These are phyloP conservation scores for Epichloe elymi DNA, from an alignment of 2,329 filamentous ascomycete genomes.

Conservation along the genomic window DNA sequence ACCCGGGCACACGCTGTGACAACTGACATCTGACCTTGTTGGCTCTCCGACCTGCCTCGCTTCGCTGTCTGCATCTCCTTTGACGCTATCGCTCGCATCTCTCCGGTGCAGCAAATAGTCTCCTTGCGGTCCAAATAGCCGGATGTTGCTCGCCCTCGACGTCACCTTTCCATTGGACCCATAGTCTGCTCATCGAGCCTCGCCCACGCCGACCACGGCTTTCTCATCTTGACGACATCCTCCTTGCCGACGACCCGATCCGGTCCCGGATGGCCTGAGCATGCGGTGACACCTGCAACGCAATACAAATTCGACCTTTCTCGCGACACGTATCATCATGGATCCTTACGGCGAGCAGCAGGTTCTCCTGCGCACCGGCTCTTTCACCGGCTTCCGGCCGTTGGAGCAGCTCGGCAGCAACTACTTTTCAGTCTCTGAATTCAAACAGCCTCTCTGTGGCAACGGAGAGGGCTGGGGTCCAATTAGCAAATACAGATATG, in stretches of 20 bases:
- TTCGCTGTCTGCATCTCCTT: neutral
- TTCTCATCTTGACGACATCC: neutral
- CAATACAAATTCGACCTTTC: conserved; percentile 8
- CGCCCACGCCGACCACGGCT: neutral
- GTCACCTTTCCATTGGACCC: conserved; percentile 3
- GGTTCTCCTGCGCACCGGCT: conserved; percentile 42
- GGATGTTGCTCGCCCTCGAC: neutral
- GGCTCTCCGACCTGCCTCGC: neutral
- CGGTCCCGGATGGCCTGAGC: conserved; percentile 3
- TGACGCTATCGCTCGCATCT: neutral
- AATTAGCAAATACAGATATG: conserved; percentile 72
- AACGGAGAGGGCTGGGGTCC: conserved; percentile 94
- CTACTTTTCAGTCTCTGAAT: conserved; percentile 42
- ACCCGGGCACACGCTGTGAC: neutral
- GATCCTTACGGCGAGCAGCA: conserved; percentile 26
- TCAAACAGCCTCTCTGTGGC: conserved; percentile 65
- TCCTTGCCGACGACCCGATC: conserved; percentile 10
- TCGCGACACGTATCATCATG: conserved; percentile 13
- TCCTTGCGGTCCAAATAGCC: neutral
- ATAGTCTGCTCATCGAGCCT: neutral
- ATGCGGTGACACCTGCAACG: conserved; percentile 8
- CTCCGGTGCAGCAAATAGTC: neutral
- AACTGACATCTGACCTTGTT: neutral
- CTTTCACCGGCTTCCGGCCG: conserved; percentile 45
- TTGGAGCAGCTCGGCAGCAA: conserved; percentile 37